Evolutionary conservation across 257 asterid species (phyloP).

Genomic region (Solanum medicagineum): DNA sequence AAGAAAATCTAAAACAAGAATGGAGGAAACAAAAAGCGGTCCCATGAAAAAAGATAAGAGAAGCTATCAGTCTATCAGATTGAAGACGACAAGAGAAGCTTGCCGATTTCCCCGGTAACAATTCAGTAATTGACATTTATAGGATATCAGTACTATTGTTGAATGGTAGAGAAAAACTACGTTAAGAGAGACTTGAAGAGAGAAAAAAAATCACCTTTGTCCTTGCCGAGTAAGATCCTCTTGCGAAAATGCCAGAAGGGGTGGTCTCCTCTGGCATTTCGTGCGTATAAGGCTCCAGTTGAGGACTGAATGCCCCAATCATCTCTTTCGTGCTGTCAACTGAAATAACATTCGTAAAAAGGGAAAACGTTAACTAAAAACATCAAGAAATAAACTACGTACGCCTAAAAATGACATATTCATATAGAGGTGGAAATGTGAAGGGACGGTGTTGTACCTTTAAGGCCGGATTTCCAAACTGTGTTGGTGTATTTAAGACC

Average conservation of each 20-base stretch:
- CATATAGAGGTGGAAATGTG: not conserved
- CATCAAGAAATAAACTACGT: not conserved
- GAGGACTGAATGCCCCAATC: constrained; percentile 98
- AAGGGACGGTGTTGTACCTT: constrained; percentile 20
- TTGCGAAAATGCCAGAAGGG: constrained; percentile 86
- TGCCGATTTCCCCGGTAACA: not conserved
- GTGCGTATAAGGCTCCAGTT: constrained; percentile 66
- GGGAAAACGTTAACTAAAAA: not conserved
- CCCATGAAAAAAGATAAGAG: not conserved
- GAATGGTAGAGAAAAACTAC: not conserved
- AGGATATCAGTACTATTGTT: not conserved
- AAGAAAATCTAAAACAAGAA: not conserved
- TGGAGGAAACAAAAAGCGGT: not conserved
- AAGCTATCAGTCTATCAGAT: not conserved
- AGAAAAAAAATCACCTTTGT: constrained; percentile 46
- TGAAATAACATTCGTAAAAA: constrained; percentile 8
- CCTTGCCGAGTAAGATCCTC: constrained; percentile 88
- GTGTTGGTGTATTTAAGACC: constrained; percentile 59
- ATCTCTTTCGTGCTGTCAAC: constrained; percentile 85
- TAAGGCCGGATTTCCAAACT: constrained; percentile 71
- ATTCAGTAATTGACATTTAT: not conserved
- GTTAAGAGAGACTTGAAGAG: not conserved
- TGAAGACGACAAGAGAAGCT: not conserved
- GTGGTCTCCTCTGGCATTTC: constrained; percentile 93
- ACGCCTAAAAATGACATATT: not conserved